Base-by-base conservation (phyloP, 805 yeast genomes). In the Tetrapisispora nanseiensis region DNA sequence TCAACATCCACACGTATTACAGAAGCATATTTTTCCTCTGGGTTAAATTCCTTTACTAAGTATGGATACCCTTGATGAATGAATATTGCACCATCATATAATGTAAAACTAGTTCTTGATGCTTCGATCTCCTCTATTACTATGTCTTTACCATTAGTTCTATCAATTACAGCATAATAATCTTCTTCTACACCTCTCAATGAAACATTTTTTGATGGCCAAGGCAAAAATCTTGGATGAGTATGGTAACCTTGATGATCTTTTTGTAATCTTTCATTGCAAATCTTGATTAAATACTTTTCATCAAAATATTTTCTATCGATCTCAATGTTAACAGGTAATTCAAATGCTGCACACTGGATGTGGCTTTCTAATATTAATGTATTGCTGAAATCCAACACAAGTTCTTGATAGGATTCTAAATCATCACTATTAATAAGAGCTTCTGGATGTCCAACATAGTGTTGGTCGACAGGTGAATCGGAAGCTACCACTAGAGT, bases 1-100 rank as follows among this genome's bases (percentile, higher is more conserved):
- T 90, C 95, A 13, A 92, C 98, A 53, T 82, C 80, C 0, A 87
- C 95, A 40, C 96, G 65, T 52, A 77, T 82, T 5, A 90, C 96
- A 45, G 80, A 82, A 1, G 97, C 97, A 61, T 65, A 84, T 43
- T 71, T 73, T n/a, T 76, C 82, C 31, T 85, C 86, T 0, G 83
- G 68, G 49, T 87, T 82, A 54, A 92, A 82, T 51, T 87, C 95
- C 38, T 82, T 73, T 0, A 92, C 92, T 32, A 92, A 60, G 54
- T 87, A 90, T 0, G 97, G 86, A 47, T 76, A 72, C 6, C 99
- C 99, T 62, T 92, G 97, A 57, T 92, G 97, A 33, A 90, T 74
- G 50, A 84, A 87, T 2, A 92, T 87, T 0, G 92, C 98, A 2
- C 98, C 98, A 48, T 78, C 83, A 60, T 92, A 92, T 2, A 90